Evolutionary conservation across 2,329 filamentous ascomycete genomes (phyloP), one percentile per base, ranked within the genome.

Genomic region (Amauroascus niger): DNA sequence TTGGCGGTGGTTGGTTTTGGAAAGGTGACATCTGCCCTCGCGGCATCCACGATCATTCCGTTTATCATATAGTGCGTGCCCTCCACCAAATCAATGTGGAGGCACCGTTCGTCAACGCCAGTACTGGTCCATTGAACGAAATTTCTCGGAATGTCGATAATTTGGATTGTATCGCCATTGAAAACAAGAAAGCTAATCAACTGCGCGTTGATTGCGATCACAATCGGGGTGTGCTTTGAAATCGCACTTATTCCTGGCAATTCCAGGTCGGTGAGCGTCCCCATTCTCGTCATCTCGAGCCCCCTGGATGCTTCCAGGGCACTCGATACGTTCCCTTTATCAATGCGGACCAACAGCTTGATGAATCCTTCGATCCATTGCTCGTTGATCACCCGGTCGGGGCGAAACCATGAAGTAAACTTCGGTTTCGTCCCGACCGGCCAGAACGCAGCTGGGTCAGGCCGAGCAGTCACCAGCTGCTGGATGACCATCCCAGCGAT

Each of bases 401-500:
- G 22, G 6, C 18, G n/a, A 45, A 53, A 32, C 35, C 44, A 46
- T 11, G 28, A 30, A 9, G 13, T 13, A 13, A 40, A 35, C 35
- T 41, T 20, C 14, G n/a, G 16, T 20, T 43, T 20, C 6, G 45
- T 45, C 11, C 16, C 35, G 6, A 7, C 11, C 32, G 52, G 52
- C 52, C 52, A 54, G n/a, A 54, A 45, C 13, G 18, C 1, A 6
- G 24, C 6, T 18, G 33, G 24, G 28, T 54, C 55, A 5, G 48
- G 44, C 3, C 52, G 41, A 2, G 46, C 45, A 5, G n/a, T 13
- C 18, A 49, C 33, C 14, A 65, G 47, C 5, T 46, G 41, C 43
- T 55, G 56, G 24, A 64, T 56, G 13, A 64, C 58, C 30, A 41
- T n/a, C n/a, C 32, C 57, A 24, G 64, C 59, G 28, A 62, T 52